Percentiles rank a stretch among this genome's conserved stretches.
Evolutionary conservation across 495 filamentous ascomycete genomes (phyloP).

Genomic region (Rostrohypoxylon terebratum): DNA sequence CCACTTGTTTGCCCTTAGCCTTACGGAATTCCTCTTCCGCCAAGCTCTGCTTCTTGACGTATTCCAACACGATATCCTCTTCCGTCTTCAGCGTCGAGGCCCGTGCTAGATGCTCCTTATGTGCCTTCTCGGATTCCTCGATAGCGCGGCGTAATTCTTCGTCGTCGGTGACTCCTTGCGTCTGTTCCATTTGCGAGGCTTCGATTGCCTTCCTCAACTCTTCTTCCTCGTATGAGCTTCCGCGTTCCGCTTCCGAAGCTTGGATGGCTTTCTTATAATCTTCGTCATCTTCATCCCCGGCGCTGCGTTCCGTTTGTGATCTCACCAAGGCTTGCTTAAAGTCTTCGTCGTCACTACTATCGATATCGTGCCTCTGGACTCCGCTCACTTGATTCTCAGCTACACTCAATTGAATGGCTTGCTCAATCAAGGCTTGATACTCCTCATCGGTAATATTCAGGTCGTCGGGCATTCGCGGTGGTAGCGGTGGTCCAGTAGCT

Average conservation of each 20-base stretch:
- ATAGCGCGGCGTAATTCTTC: constrained; percentile 58
- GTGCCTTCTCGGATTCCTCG: constrained; percentile 60
- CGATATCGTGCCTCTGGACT: constrained; percentile 54
- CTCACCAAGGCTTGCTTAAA: constrained; percentile 48
- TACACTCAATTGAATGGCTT: constrained; percentile 68
- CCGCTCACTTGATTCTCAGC: constrained; percentile 53
- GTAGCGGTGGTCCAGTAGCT: constrained; percentile 31
- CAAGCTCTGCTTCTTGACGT: constrained; percentile 81
- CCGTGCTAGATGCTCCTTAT: constrained; percentile 54
- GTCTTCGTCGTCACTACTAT: constrained; percentile 54
- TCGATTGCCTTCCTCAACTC: constrained; percentile 62
- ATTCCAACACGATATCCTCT: constrained; percentile 79
- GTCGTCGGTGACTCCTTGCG: constrained; percentile 49
- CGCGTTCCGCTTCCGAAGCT: constrained; percentile 37
- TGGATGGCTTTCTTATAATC: constrained; percentile 51
- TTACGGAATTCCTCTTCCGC: constrained; percentile 68
- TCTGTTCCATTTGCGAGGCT: constrained; percentile 52
- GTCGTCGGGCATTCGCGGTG: constrained; percentile 46
- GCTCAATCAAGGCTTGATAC: constrained; percentile 67
- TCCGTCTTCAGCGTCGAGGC: constrained; percentile 65
- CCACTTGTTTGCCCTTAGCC: constrained; percentile 39
- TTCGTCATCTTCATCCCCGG: constrained; percentile 23
- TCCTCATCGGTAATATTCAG: constrained; percentile 61
- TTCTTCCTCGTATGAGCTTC: constrained; percentile 54
- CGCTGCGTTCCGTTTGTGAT: constrained; percentile 34